Base-by-base conservation (phyloP, 768 basidiomycete genomes). In the Psilocybe cyanescens region DNA sequence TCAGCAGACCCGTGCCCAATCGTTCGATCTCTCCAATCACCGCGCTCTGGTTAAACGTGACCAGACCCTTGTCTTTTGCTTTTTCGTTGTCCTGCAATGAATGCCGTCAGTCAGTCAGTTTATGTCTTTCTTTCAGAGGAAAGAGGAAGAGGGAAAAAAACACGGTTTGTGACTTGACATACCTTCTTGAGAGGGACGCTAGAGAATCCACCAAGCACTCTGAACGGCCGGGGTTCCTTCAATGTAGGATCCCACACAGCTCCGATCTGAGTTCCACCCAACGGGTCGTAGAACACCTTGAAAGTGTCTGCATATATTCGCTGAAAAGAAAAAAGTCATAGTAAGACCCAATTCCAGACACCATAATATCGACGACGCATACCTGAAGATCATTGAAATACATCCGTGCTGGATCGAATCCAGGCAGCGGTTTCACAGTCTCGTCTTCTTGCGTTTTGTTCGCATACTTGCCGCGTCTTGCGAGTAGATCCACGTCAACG, bases 231-330 rank as follows among this genome's bases (percentile, higher is more conserved):
- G 1, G 85, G 74, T 28, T 81, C 76, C 58, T 82, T 83, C 35
- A 93, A 75, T 12, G 79, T 79, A 5, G 93, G 90, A 67, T 96
- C 92, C 94, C 95, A 99, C 1, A 97, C 88, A 0, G 83, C 88
- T 5, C 93, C 95, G 55, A 95, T 89, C 35, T 79, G 78, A 59
- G 85, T 79, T 0, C 95, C 94, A 11, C 97, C 97, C 35, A 87
- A 81, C 0, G 84, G 78, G 65, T 99, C 96, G 67, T 86, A 86
- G 80, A 99, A 99, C 41, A 97, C 80, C 59, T 91, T 85, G 64
- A 92, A 83, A 0, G 89, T 89, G 62, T 93, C 89, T 1, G 84
- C 79, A 69, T 94, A 95, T 4, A 87, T 75, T 17, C 83, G 80
- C 91, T 95, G 60, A n/a, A 24, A n/a, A 33, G 12, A 12, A 39